Conservation (phyloP, 768 basidiomycete species). For the Leucocoprinus birnbaumii region DNA sequence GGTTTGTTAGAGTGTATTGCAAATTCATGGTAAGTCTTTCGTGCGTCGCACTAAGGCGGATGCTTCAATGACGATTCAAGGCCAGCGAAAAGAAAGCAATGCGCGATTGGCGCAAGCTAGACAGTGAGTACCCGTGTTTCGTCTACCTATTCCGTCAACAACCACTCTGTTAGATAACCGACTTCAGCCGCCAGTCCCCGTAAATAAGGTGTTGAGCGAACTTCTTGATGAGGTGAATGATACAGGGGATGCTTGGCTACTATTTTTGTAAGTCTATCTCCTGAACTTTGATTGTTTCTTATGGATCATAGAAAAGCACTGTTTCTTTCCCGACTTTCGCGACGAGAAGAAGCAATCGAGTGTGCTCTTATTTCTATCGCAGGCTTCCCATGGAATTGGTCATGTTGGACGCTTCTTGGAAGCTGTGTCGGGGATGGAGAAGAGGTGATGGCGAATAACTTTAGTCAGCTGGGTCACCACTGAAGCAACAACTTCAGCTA, state of each 20-base stretch:
- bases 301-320: slow-evolving; percentile 64
- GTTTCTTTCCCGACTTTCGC: slow-evolving; percentile 73
- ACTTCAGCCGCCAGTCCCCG: slow-evolving; percentile 63
- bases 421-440: slow-evolving; percentile 80
- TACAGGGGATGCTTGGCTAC: slow-evolving; percentile 72
- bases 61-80: slow-evolving; percentile 33
- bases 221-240: slow-evolving; percentile 60
- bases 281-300: slow-evolving; percentile 8
- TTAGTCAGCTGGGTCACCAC: slow-evolving; percentile 2
- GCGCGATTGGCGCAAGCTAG: slow-evolving; percentile 81
- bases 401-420: slow-evolving; percentile 81
- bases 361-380: slow-evolving; percentile 71
- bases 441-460: slow-evolving; percentile 51
- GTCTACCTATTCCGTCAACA: not conserved
- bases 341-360: slow-evolving; percentile 87
- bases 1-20: slow-evolving; percentile 78
- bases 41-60: not conserved
- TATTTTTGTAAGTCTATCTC: slow-evolving; percentile 65
- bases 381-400: slow-evolving; percentile 92
- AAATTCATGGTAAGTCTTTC: slow-evolving; percentile 70
- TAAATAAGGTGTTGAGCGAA: slow-evolving; percentile 54
- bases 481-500: slow-evolving; percentile 31
- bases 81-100: slow-evolving; percentile 81
- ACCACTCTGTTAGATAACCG: slow-evolving; percentile 49
- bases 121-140: slow-evolving; percentile 48